A percentile compares a stretch with the other conserved stretches of the same genome.
Evolutionary conservation across 2,329 filamentous ascomycete genomes (phyloP).

Genomic region (Fusarium oxysporum): DNA sequence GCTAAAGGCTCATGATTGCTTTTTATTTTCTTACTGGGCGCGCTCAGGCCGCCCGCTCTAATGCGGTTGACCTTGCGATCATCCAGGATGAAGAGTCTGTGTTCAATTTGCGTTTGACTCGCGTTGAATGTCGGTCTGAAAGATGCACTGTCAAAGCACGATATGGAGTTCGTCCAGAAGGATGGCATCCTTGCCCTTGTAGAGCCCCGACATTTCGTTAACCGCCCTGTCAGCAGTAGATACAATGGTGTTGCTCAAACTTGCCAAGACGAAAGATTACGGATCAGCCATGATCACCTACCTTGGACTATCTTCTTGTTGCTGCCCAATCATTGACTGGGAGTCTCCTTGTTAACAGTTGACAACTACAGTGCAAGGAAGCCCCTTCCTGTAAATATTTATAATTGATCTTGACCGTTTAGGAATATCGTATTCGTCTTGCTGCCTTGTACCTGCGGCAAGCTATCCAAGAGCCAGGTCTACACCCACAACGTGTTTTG

Average conservation of each 20-base stretch:
- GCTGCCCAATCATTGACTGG: background rate
- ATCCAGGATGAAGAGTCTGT: background rate
- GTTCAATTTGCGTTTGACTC: conserved; percentile 24
- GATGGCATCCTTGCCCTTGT: background rate
- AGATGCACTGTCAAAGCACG: background rate
- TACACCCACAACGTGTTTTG: background rate
- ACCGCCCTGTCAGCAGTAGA: background rate
- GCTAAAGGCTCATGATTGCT: conserved; percentile 23
- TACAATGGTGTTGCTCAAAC: background rate
- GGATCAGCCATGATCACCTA: background rate
- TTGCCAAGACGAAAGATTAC: background rate
- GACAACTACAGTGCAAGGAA: background rate
- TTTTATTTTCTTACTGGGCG: conserved; percentile 23
- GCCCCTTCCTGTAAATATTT: background rate
- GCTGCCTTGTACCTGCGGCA: no score
- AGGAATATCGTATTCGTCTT: background rate
- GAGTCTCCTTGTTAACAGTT: background rate
- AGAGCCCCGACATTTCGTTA: background rate
- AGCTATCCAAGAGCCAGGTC: background rate
- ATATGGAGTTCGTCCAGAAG: conserved; percentile 1
- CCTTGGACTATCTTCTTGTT: background rate
- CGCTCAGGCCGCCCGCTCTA: conserved; percentile 33
- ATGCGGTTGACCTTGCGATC: background rate
- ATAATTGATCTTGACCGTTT: background rate
- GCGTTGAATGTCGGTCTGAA: conserved; percentile 27